These are phyloP conservation scores for Syncephalastrum sp. DNA, from an alignment of 371 early-diverging fungal species.

Conservation along the genomic window DNA sequence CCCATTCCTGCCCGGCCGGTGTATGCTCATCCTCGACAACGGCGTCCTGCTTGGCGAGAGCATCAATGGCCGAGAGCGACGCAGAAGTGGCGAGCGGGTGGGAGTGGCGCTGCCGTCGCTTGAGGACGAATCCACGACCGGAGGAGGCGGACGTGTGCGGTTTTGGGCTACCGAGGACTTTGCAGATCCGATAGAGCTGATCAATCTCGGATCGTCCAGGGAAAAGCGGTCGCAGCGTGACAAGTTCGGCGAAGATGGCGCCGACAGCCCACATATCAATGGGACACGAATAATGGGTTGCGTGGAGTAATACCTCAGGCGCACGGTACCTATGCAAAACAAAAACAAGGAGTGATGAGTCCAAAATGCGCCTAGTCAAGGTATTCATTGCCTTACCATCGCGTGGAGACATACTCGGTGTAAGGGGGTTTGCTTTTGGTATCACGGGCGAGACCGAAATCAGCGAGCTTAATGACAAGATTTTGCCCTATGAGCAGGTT, in stretches of 20 bases:
- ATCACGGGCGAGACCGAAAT: conserved; percentile 93
- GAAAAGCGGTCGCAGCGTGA: conserved; percentile 84
- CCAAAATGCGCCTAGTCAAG: background rate
- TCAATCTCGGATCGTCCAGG: conserved; percentile 94
- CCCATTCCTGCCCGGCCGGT: conserved; percentile 49
- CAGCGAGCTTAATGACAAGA: conserved; percentile 83
- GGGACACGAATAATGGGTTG: conserved; percentile 87
- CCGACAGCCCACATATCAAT: conserved; percentile 99
- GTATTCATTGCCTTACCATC: conserved; percentile 70
- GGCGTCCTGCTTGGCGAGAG: conserved; percentile 9
- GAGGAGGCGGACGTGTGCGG: conserved; percentile 11
- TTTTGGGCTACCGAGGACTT: conserved; percentile 62
- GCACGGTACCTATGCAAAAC: conserved; percentile 92
- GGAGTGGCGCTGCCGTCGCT: conserved; percentile 16
- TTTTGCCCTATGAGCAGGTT: conserved; percentile 60
- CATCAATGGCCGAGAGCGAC: conserved; percentile 7
- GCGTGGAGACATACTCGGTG: conserved; percentile 94
- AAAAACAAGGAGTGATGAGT: conserved; percentile 1
- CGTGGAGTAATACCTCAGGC: conserved; percentile 94
- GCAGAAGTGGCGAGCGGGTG: background rate
- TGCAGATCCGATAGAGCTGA: conserved; percentile 79
- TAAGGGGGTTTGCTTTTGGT: conserved; percentile 80
- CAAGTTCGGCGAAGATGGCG: conserved; percentile 90
- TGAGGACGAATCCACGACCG: conserved; percentile 35
- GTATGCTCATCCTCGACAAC: conserved; percentile 42